Conservation (phyloP, 139 green algal genomes). For the Nannochloris sp. region DNA sequence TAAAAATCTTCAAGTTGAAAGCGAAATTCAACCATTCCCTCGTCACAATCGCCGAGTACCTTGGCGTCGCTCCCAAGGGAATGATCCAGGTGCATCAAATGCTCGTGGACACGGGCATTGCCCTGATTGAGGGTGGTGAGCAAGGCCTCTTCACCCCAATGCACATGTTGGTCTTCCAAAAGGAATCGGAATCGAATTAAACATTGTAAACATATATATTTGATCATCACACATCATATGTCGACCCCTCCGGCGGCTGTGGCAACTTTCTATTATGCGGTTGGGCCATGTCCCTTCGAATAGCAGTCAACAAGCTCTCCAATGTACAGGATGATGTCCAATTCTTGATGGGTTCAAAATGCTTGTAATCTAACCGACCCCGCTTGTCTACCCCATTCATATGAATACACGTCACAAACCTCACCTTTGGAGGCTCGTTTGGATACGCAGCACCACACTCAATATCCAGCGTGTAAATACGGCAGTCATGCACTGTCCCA, state of each 20-base stretch:
- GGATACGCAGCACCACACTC: constrained; percentile 80
- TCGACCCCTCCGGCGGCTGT: constrained; percentile 80
- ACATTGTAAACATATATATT: neutral
- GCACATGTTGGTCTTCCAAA: constrained; percentile 90
- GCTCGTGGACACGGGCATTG: constrained; percentile 64
- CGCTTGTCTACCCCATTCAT: constrained; percentile 35
- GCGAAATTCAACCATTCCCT: constrained; percentile 48
- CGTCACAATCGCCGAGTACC: constrained; percentile 51
- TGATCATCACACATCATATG: neutral
- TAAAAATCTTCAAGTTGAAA: constrained; percentile 30
- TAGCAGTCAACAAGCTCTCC: constrained; percentile 60
- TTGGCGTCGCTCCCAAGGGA: constrained; percentile 69
- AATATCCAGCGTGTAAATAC: constrained; percentile 89
- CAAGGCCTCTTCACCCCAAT: constrained; percentile 93
- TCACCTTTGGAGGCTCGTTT: constrained; percentile 42
- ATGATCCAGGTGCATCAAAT: constrained; percentile 87
- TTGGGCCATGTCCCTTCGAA: constrained; percentile 80
- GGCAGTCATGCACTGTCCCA: constrained; percentile 73
- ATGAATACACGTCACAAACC: constrained; percentile 42
- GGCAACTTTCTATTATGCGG: constrained; percentile 73
- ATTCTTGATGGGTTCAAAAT: constrained; percentile 66
- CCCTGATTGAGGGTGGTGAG: constrained; percentile 74
- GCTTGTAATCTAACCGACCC: constrained; percentile 18
- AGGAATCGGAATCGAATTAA: constrained; percentile 47
- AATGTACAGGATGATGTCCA: constrained; percentile 84